Base-by-base conservation (phyloP, 129 eudicot species). In the Tagetes erecta region DNA sequence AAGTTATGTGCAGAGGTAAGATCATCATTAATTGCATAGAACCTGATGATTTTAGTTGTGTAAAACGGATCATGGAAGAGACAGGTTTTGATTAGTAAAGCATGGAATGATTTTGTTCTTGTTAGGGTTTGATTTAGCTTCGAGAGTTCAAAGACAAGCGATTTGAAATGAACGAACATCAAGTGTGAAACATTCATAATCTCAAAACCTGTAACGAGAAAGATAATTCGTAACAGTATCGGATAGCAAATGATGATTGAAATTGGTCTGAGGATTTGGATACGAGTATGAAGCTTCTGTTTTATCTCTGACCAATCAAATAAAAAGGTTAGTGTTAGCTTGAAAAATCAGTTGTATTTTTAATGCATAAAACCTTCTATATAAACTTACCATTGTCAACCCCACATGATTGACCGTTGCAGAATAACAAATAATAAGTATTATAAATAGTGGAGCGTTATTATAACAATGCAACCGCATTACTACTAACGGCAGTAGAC, bases 21-120 rank as follows among this genome's bases (percentile, higher is more conserved):
- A 69, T 92, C 92, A 27, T 71, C 51, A 77, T 87, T 92, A 33
- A 82, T 50, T n/a, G 94, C 89, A 45, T 89, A 92, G 20, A 85
- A 82, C 30, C 91, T 87, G 4, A 82, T 53, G 77, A 87, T 59
- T 77, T 75, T 86, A 2, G 97, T 92, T 0, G 97, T 82, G 76
- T 81, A 92, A 78, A 92, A 92, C 10, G 97, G 96, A 74, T 92
- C 96, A 42, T 47, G 40, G 1, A 85, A 70, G 65, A 87, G 78
- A 66, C 75, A 83, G 56, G 81, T 83, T 65, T 85, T 87, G 83
- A 63, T 68, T 3, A 89, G 51, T 30, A 89, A 75, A 41, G 86
- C 96, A 71, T 92, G 97, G 64, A 92, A 37, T 5, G 81, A 83
- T 73, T 86, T 80, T 63, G 96, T 85, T 78, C 70, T 84, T 50